These are phyloP conservation scores for Vachellia collinsii DNA, from an alignment of 306 rosid genomes.

Conservation along the genomic window DNA sequence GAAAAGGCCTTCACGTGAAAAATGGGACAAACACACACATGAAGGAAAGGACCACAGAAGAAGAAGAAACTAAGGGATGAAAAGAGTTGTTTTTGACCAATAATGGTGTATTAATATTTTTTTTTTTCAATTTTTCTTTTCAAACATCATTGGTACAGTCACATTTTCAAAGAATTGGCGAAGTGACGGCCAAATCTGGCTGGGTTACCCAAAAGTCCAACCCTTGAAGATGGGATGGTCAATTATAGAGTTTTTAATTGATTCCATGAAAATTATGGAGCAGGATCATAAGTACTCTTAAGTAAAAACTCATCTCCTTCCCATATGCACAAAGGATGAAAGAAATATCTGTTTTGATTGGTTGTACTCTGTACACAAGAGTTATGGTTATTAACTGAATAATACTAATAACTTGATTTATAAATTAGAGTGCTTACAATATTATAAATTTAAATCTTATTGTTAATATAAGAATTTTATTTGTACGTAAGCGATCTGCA, in stretches of 20 bases:
- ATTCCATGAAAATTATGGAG: not conserved
- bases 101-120: not conserved
- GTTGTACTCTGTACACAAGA: too few relatives aligned
- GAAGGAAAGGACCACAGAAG: not conserved
- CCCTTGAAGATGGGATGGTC: not conserved
- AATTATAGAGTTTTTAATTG: not conserved
- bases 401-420: too few relatives aligned
- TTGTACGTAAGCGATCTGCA: too few relatives aligned
- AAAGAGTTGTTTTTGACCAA: not conserved
- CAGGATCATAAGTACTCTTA: too few relatives aligned
- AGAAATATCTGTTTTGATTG: too few relatives aligned
- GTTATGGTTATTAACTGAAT: too few relatives aligned
- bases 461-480: too few relatives aligned
- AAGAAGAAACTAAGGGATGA: not conserved
- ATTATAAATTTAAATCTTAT: too few relatives aligned
- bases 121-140: not conserved
- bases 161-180: not conserved
- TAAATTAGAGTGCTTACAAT: too few relatives aligned
- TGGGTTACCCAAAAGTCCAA: not conserved
- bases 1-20: not conserved
- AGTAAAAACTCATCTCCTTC: too few relatives aligned
- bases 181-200: not conserved
- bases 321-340: too few relatives aligned
- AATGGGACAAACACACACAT: too few relatives aligned
- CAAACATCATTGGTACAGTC: not conserved